Percentiles rank a stretch among this genome's conserved stretches.
These are phyloP conservation scores for Curvularia spicifera DNA, from an alignment of 2,329 filamentous ascomycete species.

Conservation along the genomic window DNA sequence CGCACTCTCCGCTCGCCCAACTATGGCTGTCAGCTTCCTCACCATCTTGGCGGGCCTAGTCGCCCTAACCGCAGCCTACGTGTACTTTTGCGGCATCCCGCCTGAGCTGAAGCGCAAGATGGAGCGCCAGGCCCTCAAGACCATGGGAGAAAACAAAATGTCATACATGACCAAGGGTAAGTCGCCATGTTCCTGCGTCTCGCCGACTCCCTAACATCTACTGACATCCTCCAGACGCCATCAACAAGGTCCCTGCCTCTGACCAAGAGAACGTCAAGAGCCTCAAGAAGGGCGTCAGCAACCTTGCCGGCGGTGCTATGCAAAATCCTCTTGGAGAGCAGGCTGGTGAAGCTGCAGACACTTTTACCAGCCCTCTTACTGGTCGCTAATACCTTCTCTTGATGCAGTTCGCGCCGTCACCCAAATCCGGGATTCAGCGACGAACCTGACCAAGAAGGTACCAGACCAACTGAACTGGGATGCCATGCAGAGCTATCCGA, in stretches of 20 bases:
- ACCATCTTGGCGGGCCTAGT: slow-evolving; percentile 41
- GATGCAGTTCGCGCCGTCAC: slow-evolving; percentile 33
- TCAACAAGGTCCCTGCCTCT: slow-evolving; percentile 49
- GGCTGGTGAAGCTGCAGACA: slow-evolving; percentile 47
- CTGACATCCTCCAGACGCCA: slow-evolving; percentile 42
- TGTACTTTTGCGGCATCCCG: slow-evolving; percentile 58
- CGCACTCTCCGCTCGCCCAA: slow-evolving; percentile 4
- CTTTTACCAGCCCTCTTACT: slow-evolving; percentile 46
- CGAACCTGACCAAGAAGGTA: slow-evolving; percentile 26
- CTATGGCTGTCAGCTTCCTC: slow-evolving; percentile 41
- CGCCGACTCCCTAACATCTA: neutral
- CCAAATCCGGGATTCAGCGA: slow-evolving; percentile 32
- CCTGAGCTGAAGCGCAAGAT: slow-evolving; percentile 55
- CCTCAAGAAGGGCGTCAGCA: slow-evolving; percentile 47
- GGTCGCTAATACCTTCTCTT: slow-evolving; percentile 43
- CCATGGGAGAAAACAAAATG: slow-evolving; percentile 61
- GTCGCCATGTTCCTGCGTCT: slow-evolving; percentile 1
- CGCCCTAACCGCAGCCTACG: slow-evolving; percentile 46
- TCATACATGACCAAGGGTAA: slow-evolving; percentile 51
- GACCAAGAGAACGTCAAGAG: slow-evolving; percentile 49
- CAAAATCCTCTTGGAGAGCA: slow-evolving; percentile 49
- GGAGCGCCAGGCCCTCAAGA: slow-evolving; percentile 55
- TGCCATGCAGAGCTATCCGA: slow-evolving; percentile 21
- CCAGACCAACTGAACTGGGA: slow-evolving; percentile 19
- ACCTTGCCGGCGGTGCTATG: slow-evolving; percentile 42